A percentile compares a stretch with the other conserved stretches of the same genome.
These are phyloP conservation scores for Quercus alba DNA, from an alignment of 306 rosid genomes.

Conservation along the genomic window DNA sequence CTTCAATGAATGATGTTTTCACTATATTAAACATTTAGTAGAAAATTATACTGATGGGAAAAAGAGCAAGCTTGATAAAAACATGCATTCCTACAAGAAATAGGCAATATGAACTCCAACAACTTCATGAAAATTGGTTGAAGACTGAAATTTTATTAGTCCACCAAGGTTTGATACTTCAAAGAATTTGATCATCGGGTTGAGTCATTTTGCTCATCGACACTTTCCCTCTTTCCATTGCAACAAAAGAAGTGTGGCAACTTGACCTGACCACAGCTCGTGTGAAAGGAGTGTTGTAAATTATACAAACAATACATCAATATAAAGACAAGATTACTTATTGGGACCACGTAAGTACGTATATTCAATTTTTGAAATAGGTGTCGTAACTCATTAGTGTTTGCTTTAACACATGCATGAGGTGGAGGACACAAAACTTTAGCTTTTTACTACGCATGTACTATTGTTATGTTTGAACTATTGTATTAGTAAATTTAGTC, in stretches of 20 bases:
- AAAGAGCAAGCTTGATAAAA: not conserved
- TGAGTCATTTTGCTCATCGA: conserved; percentile 25
- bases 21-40: not conserved
- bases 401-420: not conserved
- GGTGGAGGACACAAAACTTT: not conserved
- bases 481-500: not conserved
- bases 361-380: not conserved
- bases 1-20: not conserved
- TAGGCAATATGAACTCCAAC: not conserved
- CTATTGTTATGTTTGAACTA: not conserved
- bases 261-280: conserved; percentile 21
- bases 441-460: not conserved
- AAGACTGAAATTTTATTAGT: not conserved
- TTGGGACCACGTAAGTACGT: not conserved
- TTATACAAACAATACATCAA: not conserved
- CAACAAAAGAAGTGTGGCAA: conserved; percentile 61
- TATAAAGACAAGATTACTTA: not conserved
- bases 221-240: conserved; percentile 39
- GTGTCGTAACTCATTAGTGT: not conserved
- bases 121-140: not conserved
- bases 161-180: not conserved
- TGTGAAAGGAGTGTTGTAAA: not conserved
- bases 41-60: not conserved
- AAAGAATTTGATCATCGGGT: conserved; percentile 21
- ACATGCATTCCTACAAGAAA: not conserved